These are phyloP conservation scores for Sphagnum tenellum DNA, from an alignment of 225 moss, liverwort and hornwort species.

Conservation along the genomic window DNA sequence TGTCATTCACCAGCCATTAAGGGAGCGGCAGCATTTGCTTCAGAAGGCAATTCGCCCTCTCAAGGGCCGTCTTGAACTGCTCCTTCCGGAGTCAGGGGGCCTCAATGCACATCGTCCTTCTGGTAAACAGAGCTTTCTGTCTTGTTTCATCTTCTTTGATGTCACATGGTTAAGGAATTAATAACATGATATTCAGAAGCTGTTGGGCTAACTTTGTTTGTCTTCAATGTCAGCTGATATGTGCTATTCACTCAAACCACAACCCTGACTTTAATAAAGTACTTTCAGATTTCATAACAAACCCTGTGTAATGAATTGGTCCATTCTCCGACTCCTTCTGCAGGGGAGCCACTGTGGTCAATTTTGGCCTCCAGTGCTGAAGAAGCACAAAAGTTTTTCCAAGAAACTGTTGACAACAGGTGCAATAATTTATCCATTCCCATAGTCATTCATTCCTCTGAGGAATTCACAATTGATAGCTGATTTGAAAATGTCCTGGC, in stretches of 20 bases:
- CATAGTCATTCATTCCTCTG: too few relatives aligned
- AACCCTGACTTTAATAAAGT: too few relatives aligned
- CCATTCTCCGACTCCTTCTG: background rate
- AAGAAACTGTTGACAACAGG: slow-evolving; percentile 73
- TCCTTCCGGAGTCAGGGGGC: slow-evolving; percentile 37
- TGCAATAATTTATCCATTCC: slow-evolving; percentile 1
- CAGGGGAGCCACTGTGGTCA: slow-evolving; percentile 68
- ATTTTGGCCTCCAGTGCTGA: slow-evolving; percentile 51
- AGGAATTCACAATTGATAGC: too few relatives aligned
- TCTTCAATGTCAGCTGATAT: too few relatives aligned
- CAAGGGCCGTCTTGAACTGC: slow-evolving; percentile 71
- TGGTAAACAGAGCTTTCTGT: slow-evolving; percentile 14
- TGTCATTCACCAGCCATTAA: slow-evolving; percentile 78
- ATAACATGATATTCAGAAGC: too few relatives aligned
- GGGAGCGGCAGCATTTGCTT: slow-evolving; percentile 71
- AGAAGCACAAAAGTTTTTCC: slow-evolving; percentile 67
- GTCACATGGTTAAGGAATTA: too few relatives aligned
- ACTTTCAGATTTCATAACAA: too few relatives aligned
- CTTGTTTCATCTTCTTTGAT: too few relatives aligned
- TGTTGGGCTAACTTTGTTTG: too few relatives aligned
- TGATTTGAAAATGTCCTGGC: too few relatives aligned
- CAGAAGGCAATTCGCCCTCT: slow-evolving; percentile 51
- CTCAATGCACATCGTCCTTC: slow-evolving; percentile 28
- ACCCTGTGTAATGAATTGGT: too few relatives aligned
- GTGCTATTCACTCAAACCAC: too few relatives aligned